Evolutionary conservation across 2,329 filamentous ascomycete species (phyloP).

Genomic region (Paraphoma chrysanthemicola): DNA sequence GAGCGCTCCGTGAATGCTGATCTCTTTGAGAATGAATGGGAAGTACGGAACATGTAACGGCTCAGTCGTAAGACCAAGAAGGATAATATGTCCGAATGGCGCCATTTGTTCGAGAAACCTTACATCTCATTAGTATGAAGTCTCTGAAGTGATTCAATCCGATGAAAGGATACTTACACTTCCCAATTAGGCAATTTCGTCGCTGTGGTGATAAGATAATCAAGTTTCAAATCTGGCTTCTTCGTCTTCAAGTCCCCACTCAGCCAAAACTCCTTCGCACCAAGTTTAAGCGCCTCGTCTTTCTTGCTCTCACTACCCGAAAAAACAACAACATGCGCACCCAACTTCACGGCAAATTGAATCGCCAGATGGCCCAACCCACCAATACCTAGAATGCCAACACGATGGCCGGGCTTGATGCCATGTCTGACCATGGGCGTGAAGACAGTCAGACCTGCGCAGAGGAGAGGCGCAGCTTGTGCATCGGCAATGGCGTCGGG

Average conservation of each 20-base stretch:
- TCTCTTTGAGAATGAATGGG: neutral
- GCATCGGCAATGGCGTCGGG: constrained; percentile 52
- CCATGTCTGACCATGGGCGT: constrained; percentile 53
- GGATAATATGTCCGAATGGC: neutral
- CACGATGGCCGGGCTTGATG: constrained; percentile 54
- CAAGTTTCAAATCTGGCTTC: neutral
- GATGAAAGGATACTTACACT: neutral
- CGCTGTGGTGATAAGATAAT: neutral
- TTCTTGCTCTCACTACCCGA: constrained; percentile 70
- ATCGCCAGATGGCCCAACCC: constrained; percentile 75
- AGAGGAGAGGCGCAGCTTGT: constrained; percentile 56
- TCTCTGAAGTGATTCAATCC: neutral
- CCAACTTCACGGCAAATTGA: constrained; percentile 77
- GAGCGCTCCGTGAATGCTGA: neutral
- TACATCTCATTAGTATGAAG: neutral
- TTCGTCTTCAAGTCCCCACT: neutral
- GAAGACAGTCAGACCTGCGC: constrained; percentile 57
- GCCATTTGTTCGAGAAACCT: neutral
- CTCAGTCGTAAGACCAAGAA: neutral
- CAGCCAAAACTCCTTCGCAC: constrained; percentile 62
- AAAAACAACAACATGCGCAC: constrained; percentile 72
- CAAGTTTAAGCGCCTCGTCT: constrained; percentile 67
- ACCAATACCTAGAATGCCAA: constrained; percentile 72
- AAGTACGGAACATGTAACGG: neutral
- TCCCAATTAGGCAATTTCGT: neutral